phyloP scores from a whole-genome alignment of 1,284 basidiomycete species.

The Austroboletus novae-zelandiae region DNA sequence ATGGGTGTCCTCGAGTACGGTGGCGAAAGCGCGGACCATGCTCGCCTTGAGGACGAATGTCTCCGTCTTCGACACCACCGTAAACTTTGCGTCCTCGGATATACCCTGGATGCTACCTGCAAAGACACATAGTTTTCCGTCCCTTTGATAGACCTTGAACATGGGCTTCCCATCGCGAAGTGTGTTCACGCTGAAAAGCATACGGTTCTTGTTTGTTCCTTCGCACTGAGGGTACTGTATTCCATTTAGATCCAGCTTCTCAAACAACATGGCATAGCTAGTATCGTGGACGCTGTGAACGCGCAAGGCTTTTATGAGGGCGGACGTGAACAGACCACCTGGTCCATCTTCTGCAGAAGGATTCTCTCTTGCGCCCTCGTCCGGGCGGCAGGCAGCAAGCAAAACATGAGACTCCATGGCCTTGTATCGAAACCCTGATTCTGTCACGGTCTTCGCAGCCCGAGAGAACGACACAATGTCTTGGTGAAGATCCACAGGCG shows the following conservation, averaged over 20 bases:
- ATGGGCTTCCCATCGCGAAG: conserved; percentile 11
- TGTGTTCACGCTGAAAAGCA: conserved; percentile 24
- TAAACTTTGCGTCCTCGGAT: conserved; percentile 14
- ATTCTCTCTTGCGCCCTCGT: conserved; percentile 14
- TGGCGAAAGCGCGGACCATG: conserved; percentile 10
- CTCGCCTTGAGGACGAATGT: conserved; percentile 11
- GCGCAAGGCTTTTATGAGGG: conserved; percentile 17
- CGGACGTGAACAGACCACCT: conserved; percentile 21
- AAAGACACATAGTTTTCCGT: conserved; percentile 10
- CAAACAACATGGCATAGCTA: conserved; percentile 13
- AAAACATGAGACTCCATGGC: conserved; percentile 22
- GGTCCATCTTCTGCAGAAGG: conserved; percentile 3
- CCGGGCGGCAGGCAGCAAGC: conserved; percentile 22
- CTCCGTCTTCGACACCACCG: background rate
- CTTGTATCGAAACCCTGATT: conserved; percentile 9
- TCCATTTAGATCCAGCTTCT: conserved; percentile 12
- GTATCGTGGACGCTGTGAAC: conserved; percentile 13
- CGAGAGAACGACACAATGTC: conserved; percentile 9
- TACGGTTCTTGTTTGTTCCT: conserved; percentile 13
- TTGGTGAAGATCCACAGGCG: conserved; percentile 16
- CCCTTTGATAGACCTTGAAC: conserved; percentile 15
- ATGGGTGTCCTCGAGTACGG: conserved; percentile 8
- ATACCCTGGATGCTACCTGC: conserved; percentile 24
- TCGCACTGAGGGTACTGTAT: conserved; percentile 23
- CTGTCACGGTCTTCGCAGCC: conserved; percentile 6